Percentiles rank a stretch among this genome's conserved stretches.
These are phyloP conservation scores for Fomitopsis pinicola DNA, from an alignment of 1,284 basidiomycete genomes.

Conservation along the genomic window DNA sequence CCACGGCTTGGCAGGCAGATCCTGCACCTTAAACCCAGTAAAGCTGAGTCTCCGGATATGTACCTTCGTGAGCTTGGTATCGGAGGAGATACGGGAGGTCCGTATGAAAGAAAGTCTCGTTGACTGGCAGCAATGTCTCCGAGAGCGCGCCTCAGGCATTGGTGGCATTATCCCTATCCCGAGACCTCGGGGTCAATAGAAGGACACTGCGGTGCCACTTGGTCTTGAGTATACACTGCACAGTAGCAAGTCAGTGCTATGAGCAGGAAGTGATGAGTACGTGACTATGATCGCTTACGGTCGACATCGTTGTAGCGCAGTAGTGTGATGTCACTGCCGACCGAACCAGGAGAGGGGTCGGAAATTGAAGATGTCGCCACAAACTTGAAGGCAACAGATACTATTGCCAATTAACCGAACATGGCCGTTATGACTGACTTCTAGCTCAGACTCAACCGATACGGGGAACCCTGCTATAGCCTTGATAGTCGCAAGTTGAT, in stretches of 20 bases:
- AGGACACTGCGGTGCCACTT: slow-evolving; percentile 22
- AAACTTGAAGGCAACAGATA: slow-evolving; percentile 2
- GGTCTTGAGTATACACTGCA: slow-evolving; percentile 16
- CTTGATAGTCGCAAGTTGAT: no score
- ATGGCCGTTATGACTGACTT: no score
- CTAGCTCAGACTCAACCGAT: no score
- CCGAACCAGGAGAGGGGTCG: slow-evolving; percentile 12
- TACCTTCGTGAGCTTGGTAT: slow-evolving; percentile 21
- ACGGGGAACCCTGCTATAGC: no score
- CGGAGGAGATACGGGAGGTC: slow-evolving; percentile 22
- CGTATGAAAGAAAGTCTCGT: slow-evolving; percentile 21
- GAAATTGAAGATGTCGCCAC: slow-evolving; percentile 7
- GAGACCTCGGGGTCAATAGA: slow-evolving; percentile 15
- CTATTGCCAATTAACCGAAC: neutral
- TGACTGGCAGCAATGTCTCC: slow-evolving; percentile 23
- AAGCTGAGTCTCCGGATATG: slow-evolving; percentile 15
- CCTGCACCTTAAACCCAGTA: slow-evolving; percentile 26
- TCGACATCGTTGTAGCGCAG: slow-evolving; percentile 27
- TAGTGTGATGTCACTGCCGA: slow-evolving; percentile 18
- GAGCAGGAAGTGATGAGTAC: neutral
- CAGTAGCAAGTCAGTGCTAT: neutral
- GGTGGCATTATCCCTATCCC: slow-evolving; percentile 15
- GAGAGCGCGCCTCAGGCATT: slow-evolving; percentile 19
- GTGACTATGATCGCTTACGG: slow-evolving; percentile 10
- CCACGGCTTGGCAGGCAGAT: slow-evolving; percentile 19